Conservation (phyloP, 495 filamentous ascomycete genomes). For the Talaromyces trachyspermus region DNA sequence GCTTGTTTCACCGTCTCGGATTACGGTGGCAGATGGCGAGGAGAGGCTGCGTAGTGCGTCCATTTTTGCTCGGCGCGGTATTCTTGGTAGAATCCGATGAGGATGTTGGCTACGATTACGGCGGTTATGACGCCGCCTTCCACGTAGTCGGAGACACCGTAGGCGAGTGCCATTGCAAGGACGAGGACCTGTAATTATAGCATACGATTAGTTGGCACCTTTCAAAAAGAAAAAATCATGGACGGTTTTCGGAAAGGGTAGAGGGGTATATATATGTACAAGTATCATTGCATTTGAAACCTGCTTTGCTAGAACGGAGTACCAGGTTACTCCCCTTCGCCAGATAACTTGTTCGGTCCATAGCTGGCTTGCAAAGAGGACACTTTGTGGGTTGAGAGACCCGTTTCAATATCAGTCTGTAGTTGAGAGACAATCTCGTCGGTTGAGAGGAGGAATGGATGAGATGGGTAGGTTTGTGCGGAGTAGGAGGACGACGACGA, state of each 20-base stretch:
- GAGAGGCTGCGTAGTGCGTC: conserved; percentile 57
- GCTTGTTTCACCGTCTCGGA: conserved; percentile 45
- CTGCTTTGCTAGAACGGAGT: conserved; percentile 59
- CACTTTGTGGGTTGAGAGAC: conserved; percentile 45
- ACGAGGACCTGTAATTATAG: conserved; percentile 71
- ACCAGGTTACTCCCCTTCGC: conserved; percentile 54
- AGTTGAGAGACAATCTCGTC: conserved; percentile 46
- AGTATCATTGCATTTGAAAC: conserved; percentile 62
- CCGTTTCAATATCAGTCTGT: conserved; percentile 49
- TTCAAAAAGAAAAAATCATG: neutral
- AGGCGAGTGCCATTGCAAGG: conserved; percentile 77
- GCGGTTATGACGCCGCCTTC: conserved; percentile 62
- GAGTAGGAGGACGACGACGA: neutral
- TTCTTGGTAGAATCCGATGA: conserved; percentile 65
- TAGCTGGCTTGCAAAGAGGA: conserved; percentile 41
- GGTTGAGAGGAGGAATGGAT: conserved; percentile 21
- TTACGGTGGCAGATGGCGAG: conserved; percentile 53
- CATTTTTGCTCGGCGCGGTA: conserved; percentile 70
- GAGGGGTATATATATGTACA: no score
- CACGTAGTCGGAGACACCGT: conserved; percentile 69
- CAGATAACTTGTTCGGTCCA: conserved; percentile 56
- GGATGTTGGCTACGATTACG: conserved; percentile 59
- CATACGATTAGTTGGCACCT: neutral
- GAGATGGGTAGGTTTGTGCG: conserved; percentile 12
- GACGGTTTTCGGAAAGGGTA: no score